A percentile compares a stretch with the other conserved stretches of the same genome.
These are phyloP conservation scores for Climacium dendroides DNA, from an alignment of 225 moss, liverwort and hornwort genomes.

Conservation along the genomic window DNA sequence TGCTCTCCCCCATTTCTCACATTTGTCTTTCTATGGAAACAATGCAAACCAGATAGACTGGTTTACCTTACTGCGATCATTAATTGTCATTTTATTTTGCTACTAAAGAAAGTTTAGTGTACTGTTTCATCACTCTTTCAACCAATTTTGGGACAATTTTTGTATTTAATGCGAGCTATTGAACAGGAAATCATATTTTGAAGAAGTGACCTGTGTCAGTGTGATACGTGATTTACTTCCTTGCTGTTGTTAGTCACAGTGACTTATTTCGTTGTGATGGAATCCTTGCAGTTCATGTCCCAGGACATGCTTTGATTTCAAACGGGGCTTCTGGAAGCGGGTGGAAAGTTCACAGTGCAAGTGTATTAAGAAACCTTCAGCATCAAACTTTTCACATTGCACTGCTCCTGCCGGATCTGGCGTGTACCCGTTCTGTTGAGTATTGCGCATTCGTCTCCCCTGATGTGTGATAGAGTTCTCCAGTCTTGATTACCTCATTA, in stretches of 20 bases:
- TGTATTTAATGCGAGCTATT: not conserved
- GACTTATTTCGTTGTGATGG: constrained; percentile 2
- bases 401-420: not conserved
- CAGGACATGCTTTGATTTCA: not conserved
- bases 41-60: not conserved
- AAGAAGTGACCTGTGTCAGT: not conserved
- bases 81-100: not conserved
- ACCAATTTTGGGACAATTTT: not conserved
- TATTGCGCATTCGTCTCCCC: not conserved
- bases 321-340: not conserved
- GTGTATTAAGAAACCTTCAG: not conserved
- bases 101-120: not conserved
- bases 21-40: not conserved
- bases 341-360: not conserved
- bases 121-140: not conserved
- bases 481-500: not conserved
- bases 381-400: not conserved
- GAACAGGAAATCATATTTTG: not conserved
- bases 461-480: not conserved
- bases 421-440: not conserved
- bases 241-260: not conserved
- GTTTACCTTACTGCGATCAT: not conserved
- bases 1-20: not conserved
- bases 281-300: constrained; percentile 12
- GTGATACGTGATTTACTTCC: not conserved